Evolutionary conservation across 2,329 filamentous ascomycete species (phyloP), one percentile per base, ranked within the genome.

Genomic region (Pseudogymnoascus sp.): DNA sequence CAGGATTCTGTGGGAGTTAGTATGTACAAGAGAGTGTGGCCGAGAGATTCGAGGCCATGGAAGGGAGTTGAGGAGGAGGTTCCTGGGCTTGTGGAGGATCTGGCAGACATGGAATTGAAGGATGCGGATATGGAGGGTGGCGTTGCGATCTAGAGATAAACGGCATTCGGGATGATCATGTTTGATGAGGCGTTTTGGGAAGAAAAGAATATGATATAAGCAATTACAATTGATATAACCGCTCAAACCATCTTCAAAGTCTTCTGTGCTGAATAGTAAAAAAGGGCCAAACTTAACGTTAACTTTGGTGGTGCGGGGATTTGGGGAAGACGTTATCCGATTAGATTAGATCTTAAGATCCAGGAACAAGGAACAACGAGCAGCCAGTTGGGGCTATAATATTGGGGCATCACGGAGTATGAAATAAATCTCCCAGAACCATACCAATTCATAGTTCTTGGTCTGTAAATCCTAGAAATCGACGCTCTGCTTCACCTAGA

Each of bases 1-100:
- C 90, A 97, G 76, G 94, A 99, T 76, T 87, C 92, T 2, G 86
- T 99, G 54, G 94, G 90, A 58, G 89, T 97, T 65, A 96, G 90
- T 76, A 72, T 94, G 70, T 94, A 93, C 72, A 94, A 94, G 82
- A 79, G 89, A 21, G 85, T 93, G 64, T 94, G 87, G 82, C 94
- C 94, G 6, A 81, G 92, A 63, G 80, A 80, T 65, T 86, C 91
- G 15, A 71, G 71, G 50, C 75, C 64, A 37, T 73, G 69, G 69
- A 66, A 61, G 44, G 58, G 59, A 26, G 61, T 44, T 17, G 35
- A 35, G 15, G 61, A 61, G 58, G 61, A 63, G 17, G 35, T 60
- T 57, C 59, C 62, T 41, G 65, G 68, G 44, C 57, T 69, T 31
- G 59, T 70, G 40, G 69, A 69, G 37, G 67, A 68, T 60, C 66